Percentiles rank a stretch among this genome's conserved stretches.
These are phyloP conservation scores for Citrus cavaleriei DNA, from an alignment of 345 rosid genomes.

Conservation along the genomic window DNA sequence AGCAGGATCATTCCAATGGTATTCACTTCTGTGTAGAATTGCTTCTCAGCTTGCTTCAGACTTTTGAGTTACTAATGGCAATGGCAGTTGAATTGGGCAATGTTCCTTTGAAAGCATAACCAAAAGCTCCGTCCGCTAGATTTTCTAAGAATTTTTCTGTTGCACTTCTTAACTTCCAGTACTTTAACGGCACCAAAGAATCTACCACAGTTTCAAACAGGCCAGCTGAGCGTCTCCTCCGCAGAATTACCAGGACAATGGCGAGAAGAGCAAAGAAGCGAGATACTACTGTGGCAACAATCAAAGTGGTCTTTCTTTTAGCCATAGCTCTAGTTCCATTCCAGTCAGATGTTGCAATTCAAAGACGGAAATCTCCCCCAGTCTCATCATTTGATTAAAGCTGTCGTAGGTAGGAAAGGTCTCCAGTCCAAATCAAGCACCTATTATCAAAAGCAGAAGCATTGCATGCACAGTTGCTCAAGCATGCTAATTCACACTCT, in stretches of 20 bases:
- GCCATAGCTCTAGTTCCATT: neutral
- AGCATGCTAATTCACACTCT: conserved; percentile 20
- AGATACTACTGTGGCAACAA: neutral
- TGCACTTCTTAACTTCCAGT: conserved; percentile 9
- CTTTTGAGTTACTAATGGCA: conserved; percentile 21
- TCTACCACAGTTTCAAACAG: neutral
- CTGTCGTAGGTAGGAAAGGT: neutral
- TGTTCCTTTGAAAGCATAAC: conserved; percentile 23
- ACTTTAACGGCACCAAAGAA: conserved; percentile 5
- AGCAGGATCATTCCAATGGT: conserved; percentile 20
- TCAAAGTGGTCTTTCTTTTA: neutral
- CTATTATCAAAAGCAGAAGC: conserved; percentile 20
- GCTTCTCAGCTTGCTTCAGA: conserved; percentile 21
- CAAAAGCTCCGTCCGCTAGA: conserved; percentile 26
- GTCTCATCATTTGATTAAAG: too few species aligned
- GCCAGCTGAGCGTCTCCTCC: conserved; percentile 7
- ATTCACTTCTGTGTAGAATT: conserved; percentile 14
- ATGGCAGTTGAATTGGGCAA: conserved; percentile 8
- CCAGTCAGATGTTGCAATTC: conserved; percentile 18
- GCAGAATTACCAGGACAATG: neutral
- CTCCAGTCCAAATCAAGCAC: conserved; percentile 19
- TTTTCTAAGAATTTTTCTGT: conserved; percentile 16
- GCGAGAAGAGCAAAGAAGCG: neutral
- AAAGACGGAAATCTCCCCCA: too few species aligned
- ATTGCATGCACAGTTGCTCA: conserved; percentile 23